phyloP scores from a whole-genome alignment of 345 rosid species.

The Salix exigua region DNA sequence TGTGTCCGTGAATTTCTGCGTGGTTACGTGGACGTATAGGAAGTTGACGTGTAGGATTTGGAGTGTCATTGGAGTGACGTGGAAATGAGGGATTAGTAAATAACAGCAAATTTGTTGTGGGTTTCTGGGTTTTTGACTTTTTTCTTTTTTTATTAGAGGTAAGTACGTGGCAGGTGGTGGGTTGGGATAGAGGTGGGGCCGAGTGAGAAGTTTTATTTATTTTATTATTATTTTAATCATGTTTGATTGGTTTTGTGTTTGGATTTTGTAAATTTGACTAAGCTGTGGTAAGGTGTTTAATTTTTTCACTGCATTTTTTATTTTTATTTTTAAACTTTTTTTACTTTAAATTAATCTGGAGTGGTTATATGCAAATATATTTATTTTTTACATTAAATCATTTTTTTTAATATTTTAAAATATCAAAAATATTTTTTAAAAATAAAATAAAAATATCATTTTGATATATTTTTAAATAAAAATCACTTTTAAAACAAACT shows the following conservation, averaged over 20 bases:
- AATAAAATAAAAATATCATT: too few species aligned
- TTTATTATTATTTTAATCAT: neutral
- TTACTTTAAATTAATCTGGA: too few species aligned
- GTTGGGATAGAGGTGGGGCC: neutral
- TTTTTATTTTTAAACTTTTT: too few species aligned
- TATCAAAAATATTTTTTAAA: too few species aligned
- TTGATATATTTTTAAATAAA: too few species aligned
- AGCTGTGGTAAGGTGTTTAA: neutral
- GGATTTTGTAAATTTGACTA: neutral
- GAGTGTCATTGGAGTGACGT: slow-evolving; percentile 14
- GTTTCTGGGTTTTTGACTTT: neutral
- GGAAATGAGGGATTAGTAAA: slow-evolving; percentile 13
- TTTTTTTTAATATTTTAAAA: too few species aligned
- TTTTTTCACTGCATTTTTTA: too few species aligned
- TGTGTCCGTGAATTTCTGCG: neutral
- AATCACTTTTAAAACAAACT: too few species aligned
- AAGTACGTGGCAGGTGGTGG: neutral
- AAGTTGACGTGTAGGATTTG: neutral
- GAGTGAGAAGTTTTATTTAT: neutral
- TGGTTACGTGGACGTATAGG: slow-evolving; percentile 2
- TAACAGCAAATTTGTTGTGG: neutral
- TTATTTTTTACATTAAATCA: too few species aligned
- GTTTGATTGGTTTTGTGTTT: neutral
- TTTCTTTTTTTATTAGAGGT: neutral
- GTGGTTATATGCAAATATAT: too few species aligned